Evolutionary conservation across 495 filamentous ascomycete species (phyloP).

Genomic region (Penicillium crystallinum): DNA sequence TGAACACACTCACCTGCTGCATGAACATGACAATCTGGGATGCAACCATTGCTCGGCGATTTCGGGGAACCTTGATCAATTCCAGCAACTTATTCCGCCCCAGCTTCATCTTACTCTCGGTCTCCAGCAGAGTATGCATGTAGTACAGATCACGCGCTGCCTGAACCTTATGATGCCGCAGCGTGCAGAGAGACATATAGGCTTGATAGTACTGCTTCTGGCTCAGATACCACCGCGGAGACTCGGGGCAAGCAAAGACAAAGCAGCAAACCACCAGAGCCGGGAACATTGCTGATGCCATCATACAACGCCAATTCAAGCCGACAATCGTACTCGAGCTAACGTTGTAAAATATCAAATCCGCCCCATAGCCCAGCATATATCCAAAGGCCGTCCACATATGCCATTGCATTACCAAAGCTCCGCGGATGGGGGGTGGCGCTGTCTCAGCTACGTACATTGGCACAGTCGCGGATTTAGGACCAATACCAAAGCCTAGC

Average conservation of each 20-base stretch:
- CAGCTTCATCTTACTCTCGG: constrained; percentile 56
- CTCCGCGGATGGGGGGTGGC: constrained; percentile 68
- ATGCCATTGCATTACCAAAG: constrained; percentile 78
- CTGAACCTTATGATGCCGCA: constrained; percentile 67
- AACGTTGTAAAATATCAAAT: constrained; percentile 67
- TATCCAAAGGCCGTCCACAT: constrained; percentile 86
- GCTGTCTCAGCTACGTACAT: constrained; percentile 75
- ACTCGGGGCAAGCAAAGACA: constrained; percentile 72
- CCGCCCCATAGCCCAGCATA: constrained; percentile 68
- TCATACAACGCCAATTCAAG: constrained; percentile 80
- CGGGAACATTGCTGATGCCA: constrained; percentile 72
- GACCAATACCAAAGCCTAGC: constrained; percentile 73
- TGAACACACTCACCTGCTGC: constrained; percentile 58
- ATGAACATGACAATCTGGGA: constrained; percentile 80
- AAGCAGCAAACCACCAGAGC: constrained; percentile 64
- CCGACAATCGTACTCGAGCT: constrained; percentile 51
- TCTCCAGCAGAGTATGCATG: constrained; percentile 66
- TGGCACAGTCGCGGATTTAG: constrained; percentile 74
- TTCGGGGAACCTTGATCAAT: constrained; percentile 67
- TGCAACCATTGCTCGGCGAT: constrained; percentile 70
- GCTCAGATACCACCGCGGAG: constrained; percentile 73
- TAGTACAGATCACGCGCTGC: constrained; percentile 81
- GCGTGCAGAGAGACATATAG: constrained; percentile 58
- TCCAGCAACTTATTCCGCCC: constrained; percentile 61
- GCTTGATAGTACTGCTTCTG: constrained; percentile 61